Base-by-base conservation (phyloP, 306 rosid genomes). In the Senna tora region DNA sequence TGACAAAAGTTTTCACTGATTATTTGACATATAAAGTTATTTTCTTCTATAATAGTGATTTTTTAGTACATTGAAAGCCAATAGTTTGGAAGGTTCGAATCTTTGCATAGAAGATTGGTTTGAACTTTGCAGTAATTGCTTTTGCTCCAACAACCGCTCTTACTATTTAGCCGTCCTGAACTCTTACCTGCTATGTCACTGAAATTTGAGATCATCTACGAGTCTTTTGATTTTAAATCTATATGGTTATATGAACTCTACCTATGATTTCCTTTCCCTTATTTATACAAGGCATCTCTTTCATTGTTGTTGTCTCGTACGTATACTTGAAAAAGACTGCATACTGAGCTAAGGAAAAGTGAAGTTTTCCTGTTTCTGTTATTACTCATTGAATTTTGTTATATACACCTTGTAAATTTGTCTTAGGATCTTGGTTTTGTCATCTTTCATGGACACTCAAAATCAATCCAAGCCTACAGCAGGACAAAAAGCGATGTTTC, bases 401-500 rank as follows among this genome's bases (percentile, higher is more conserved):
- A 34, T 65, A 5, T 19, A 36, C 52, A 10, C 38, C 19, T 51
- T 52, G 20, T 72, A 65, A 65, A 59, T 76, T 72, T 72, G 56
- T 65, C 38, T 53, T 79, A 67, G 72, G 73, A 28, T 79, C 41
- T 76, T 57, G 51, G 39, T 60, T 63, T 33, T 56, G 25, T 43
- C 25, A 58, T 68, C 60, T 30, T 19, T 32, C 67, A 83, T 84
- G 86, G 92, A 80, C 62, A 72, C 70, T 54, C 79, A 70, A 21
- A 74, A 74, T 77, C 86, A 75, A 65, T 45, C 59, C 45, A 88
- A 76, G 76, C 67, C 53, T 53, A 62, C 36, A 50, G 75, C 60
- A 56, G 80, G 61, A 54, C 76, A 28, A 52, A 75, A 32, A 70
- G 68, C 47, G 57, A 87, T 87, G 90, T 84, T 79, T 73, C 83